phyloP scores from a whole-genome alignment of 2,329 filamentous ascomycete species.

The Penicillium digitatum region DNA sequence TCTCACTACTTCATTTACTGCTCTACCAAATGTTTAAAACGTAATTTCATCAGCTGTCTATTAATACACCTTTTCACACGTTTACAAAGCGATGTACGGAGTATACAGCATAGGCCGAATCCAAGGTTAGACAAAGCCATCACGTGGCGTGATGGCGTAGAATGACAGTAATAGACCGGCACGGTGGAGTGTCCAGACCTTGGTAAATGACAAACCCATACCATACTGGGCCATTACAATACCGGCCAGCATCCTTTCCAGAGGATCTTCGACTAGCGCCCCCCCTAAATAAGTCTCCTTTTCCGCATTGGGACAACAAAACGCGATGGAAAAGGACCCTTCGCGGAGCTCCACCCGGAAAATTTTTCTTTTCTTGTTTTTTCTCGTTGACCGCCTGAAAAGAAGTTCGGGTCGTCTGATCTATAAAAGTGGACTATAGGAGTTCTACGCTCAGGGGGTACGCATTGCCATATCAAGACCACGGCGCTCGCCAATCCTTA shows the following conservation, averaged over 20 bases:
- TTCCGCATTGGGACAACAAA: slow-evolving; percentile 21
- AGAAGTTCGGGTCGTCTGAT: slow-evolving; percentile 2
- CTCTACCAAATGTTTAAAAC: not conserved
- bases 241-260: not conserved
- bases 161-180: not conserved
- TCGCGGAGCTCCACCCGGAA: slow-evolving; percentile 14
- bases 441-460: not conserved
- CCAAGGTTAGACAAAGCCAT: not conserved
- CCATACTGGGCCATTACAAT: not conserved
- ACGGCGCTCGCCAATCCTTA: not conserved
- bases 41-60: not conserved
- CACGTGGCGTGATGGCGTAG: slow-evolving; percentile 7
- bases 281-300: slow-evolving; percentile 6
- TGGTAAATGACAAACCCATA: slow-evolving; percentile 5
- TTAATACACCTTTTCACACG: not conserved
- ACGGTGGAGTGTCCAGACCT: not conserved
- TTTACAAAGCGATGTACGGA: not conserved
- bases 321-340: slow-evolving; percentile 20
- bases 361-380: slow-evolving; percentile 12
- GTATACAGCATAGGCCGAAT: not conserved
- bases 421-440: slow-evolving; percentile 2
- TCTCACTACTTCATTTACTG: not conserved
- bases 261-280: slow-evolving; percentile 17
- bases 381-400: not conserved
- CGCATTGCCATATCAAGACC: not conserved